Base-by-base conservation (phyloP, 2,329 filamentous ascomycete species). In the Trichoderma atrobrunneum region DNA sequence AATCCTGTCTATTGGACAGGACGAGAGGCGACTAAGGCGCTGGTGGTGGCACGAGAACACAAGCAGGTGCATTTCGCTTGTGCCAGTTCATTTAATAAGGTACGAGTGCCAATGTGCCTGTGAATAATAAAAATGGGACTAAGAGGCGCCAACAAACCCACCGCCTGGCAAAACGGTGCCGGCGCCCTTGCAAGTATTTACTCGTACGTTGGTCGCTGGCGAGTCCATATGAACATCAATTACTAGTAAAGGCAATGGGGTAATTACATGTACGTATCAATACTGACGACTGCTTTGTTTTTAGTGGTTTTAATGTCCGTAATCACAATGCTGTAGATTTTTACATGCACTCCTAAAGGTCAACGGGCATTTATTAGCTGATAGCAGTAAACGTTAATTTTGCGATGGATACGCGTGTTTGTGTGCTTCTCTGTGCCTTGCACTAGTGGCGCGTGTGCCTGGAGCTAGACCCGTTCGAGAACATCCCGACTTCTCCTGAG, bases 391-490 rank as follows among this genome's bases (percentile, higher is more conserved):
- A 54, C 11, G n/a, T 34, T 16, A 10, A 11, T 28, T 57, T 10
- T 57, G 34, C 64, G 18, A 59, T 8, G n/a, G 7, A 12, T 54
- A 54, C 30, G 57, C 57, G 57, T 28, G 28, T 60, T 60, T 34
- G 36, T 43, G 32, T 34, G 26, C 12, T 30, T 21, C 43, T 32
- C 24, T n/a, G 68, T 70, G 39, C 63, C 70, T 72, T 60, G 63
- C 39, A 63, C 66, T 72, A 72, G 70, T 48, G 57, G 63, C 62
- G 28, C 36, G 18, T 36, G 70, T 71, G 56, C 70, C 70, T 71
- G 63, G 56, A 36, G 60, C 70, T 72, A 72, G 39, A 51, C 70
- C 34, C 10, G 24, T 72, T 62, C 18, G 21, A 48, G 61, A 54
- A 54, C 56, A 34, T 16, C 34, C 18, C 14, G 30, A 10, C 28